These are phyloP conservation scores for Cercospora zeina DNA, from an alignment of 2,329 filamentous ascomycete genomes.

Conservation along the genomic window DNA sequence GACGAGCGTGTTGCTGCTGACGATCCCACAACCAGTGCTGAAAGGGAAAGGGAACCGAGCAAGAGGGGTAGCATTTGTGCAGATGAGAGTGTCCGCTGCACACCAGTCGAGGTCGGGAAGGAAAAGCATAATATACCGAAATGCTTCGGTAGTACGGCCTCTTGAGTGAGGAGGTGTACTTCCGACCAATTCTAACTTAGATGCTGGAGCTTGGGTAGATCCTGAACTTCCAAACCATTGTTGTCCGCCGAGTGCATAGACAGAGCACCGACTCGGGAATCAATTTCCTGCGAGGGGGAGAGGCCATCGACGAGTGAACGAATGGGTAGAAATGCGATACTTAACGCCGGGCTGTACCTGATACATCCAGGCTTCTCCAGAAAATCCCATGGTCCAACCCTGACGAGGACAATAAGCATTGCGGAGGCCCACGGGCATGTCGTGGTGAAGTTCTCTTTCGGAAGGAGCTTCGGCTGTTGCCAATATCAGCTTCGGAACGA, in stretches of 20 bases:
- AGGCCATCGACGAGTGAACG: background rate
- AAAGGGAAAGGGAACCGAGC: background rate
- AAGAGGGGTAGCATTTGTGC: constrained; percentile 2
- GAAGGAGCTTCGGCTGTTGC: background rate
- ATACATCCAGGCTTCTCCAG: background rate
- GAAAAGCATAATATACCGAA: background rate
- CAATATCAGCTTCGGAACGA: background rate
- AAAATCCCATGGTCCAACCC: background rate
- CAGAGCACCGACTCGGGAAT: background rate
- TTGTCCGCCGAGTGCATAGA: background rate
- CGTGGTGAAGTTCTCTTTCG: background rate
- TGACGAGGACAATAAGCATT: background rate
- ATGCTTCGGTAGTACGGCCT: background rate
- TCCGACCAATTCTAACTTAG: background rate
- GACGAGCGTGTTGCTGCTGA: constrained; percentile 13
- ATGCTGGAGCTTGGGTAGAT: constrained; percentile 1
- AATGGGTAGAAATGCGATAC: background rate
- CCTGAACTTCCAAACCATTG: constrained; percentile 5
- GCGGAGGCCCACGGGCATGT: constrained; percentile 6
- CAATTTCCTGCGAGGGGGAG: background rate
- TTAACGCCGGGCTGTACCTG: background rate
- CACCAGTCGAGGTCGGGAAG: background rate
- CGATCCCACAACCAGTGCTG: background rate
- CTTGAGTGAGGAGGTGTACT: constrained; percentile 1
- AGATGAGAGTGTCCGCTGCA: background rate